These are phyloP conservation scores for Coccomyxa sp. DNA, from an alignment of 139 green algal genomes.

Conservation along the genomic window DNA sequence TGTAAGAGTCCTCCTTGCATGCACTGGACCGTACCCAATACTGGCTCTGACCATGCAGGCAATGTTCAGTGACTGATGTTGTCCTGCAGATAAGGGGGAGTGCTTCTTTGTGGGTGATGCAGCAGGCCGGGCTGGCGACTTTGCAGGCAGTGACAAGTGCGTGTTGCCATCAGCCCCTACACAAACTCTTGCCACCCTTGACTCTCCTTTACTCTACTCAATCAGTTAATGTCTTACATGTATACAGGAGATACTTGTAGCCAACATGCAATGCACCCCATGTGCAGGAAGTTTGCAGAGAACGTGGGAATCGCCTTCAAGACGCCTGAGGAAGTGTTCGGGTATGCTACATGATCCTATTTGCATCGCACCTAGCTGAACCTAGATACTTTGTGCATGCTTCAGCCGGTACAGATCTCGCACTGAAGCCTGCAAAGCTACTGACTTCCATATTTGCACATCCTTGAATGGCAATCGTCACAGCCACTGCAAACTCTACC, in stretches of 20 bases:
- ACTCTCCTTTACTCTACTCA: not conserved
- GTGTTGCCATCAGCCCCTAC: not conserved
- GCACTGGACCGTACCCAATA: not conserved
- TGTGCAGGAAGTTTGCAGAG: conserved; percentile 50
- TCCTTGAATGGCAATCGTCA: not conserved
- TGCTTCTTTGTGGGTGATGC: conserved; percentile 70
- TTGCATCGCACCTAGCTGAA: too few relatives aligned
- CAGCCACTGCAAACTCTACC: not conserved
- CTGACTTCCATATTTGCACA: not conserved
- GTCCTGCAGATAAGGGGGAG: conserved; percentile 34
- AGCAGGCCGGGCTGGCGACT: conserved; percentile 44
- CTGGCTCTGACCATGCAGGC: not conserved
- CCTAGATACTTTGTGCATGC: not conserved
- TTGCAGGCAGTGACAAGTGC: conserved; percentile 48
- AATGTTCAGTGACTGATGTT: not conserved
- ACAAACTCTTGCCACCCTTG: not conserved
- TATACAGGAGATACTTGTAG: not conserved
- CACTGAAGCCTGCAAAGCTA: not conserved
- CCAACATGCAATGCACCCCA: too few relatives aligned
- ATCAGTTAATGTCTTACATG: not conserved
- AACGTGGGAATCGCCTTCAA: conserved; percentile 47
- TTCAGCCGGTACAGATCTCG: not conserved
- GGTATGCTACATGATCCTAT: conserved; percentile 19
- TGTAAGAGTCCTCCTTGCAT: not conserved
- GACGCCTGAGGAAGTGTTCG: conserved; percentile 54